Base-by-base conservation (phyloP, 192 early-diverging fungal species). In the Podila clonocystis region DNA sequence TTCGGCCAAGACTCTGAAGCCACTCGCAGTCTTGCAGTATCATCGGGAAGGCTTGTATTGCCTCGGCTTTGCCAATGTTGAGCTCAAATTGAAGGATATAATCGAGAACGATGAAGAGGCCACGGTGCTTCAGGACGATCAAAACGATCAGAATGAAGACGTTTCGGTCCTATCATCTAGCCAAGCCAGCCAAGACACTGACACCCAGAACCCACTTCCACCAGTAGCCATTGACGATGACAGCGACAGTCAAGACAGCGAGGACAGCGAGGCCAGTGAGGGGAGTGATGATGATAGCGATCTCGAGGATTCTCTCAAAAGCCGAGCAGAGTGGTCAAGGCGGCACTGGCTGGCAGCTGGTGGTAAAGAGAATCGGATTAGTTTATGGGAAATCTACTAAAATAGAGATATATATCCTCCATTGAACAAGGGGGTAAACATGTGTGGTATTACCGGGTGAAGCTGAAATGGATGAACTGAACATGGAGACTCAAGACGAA, bases 341-440 rank as follows among this genome's bases (percentile, higher is more conserved):
- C 52, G 74, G 28, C 78, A 85, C 68, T 85, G 75, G 72, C 60
- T 85, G 33, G 74, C 72, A 33, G 78, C 59, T 8, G 78, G 70
- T 58, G 78, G 83, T 8, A 85, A 85, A 50, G 83, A 85, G 64
- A 34, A 68, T 20, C 62, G 78, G 58, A 67, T 85, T 12, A 85
- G 83, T 57, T 49, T 85, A 26, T 85, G 83, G 83, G 70, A 85
- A 38, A 75, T 85, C n/a, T 85, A 85, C 59, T 84, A 62, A 70
- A 30, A 17, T 17, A 12, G 2, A 45, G 41, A 17, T 11, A 49
- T 36, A 41, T 33, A 33, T 33, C 33, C 33, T 33, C 33, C 33
- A 33, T 33, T 33, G 7, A 33, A 33, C 33, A 33, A 24, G 3
- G 31, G 7, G 1, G 34, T 36, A 36, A 36, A 36, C 34, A 36